phyloP scores from a whole-genome alignment of 192 early-diverging fungal genomes.

The Chytriomyces sp. region DNA sequence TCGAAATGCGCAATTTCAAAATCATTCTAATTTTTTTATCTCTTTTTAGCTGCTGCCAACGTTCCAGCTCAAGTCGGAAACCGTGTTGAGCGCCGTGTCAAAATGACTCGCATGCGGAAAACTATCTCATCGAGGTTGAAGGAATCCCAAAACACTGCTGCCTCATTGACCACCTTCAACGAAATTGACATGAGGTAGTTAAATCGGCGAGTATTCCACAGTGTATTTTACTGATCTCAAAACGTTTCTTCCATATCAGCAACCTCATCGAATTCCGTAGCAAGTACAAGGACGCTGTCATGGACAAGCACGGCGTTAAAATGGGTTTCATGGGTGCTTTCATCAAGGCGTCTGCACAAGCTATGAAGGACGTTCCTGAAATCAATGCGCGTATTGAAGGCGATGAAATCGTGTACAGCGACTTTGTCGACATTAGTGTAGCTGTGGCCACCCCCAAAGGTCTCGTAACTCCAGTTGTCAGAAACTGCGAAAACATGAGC shows the following conservation, averaged over 20 bases:
- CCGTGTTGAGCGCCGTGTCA: slow-evolving; percentile 53
- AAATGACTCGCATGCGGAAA: slow-evolving; percentile 98
- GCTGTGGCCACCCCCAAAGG: slow-evolving; percentile 99
- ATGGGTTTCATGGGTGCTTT: slow-evolving; percentile 99
- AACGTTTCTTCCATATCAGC: slow-evolving; percentile 41
- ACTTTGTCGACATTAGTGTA: slow-evolving; percentile 93
- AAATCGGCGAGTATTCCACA: not conserved
- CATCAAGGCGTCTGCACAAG: slow-evolving; percentile 85
- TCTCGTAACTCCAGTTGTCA: slow-evolving; percentile 93
- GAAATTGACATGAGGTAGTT: slow-evolving; percentile 94
- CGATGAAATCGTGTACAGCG: slow-evolving; percentile 87
- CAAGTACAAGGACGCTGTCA: slow-evolving; percentile 91
- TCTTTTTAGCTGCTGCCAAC: not conserved
- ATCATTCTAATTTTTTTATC: no score
- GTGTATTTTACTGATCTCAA: not conserved
- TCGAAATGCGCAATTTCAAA: no score
- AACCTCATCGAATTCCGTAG: slow-evolving; percentile 89
- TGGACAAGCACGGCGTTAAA: slow-evolving; percentile 95
- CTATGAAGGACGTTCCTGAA: slow-evolving; percentile 87
- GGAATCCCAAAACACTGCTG: slow-evolving; percentile 95
- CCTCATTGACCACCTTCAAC: slow-evolving; percentile 98
- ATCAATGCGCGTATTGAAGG: slow-evolving; percentile 97
- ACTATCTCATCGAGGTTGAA: slow-evolving; percentile 94
- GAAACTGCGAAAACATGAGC: slow-evolving; percentile 86
- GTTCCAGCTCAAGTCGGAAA: slow-evolving; percentile 28